Conservation (phyloP, 192 early-diverging fungal species). For the Entophlyctis luteolus region DNA sequence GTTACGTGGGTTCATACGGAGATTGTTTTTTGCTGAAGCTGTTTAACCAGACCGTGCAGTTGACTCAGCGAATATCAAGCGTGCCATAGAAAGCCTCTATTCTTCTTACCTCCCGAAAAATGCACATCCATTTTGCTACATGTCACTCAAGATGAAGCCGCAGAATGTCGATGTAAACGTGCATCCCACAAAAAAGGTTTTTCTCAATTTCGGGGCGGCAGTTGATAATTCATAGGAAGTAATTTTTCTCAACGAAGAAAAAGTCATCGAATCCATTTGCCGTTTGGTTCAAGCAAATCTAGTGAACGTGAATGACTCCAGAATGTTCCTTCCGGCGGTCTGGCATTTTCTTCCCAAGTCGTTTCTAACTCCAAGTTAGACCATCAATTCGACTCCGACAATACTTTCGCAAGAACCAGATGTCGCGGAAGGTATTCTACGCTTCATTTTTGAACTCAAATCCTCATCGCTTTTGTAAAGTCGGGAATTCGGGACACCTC, state of each 20-base stretch:
- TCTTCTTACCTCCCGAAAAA: constrained; percentile 76
- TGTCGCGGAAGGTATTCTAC: too few relatives aligned
- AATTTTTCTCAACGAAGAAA: constrained; percentile 88
- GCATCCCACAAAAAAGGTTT: constrained; percentile 91
- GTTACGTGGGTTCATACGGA: constrained; percentile 32
- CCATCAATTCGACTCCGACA: neutral
- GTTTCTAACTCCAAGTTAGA: neutral
- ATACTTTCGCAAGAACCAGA: neutral
- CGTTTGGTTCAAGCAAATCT: constrained; percentile 68
- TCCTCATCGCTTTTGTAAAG: too few relatives aligned
- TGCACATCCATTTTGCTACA: constrained; percentile 85
- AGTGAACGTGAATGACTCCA: constrained; percentile 64
- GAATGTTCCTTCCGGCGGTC: constrained; percentile 50
- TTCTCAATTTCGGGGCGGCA: constrained; percentile 47
- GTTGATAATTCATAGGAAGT: constrained; percentile 49
- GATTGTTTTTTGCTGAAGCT: neutral
- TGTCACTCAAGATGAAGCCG: constrained; percentile 82
- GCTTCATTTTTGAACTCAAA: too few relatives aligned
- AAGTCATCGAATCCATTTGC: constrained; percentile 65
- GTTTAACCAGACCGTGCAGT: constrained; percentile 69
- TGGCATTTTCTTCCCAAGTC: neutral
- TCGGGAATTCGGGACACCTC: too few relatives aligned
- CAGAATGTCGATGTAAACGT: constrained; percentile 96
- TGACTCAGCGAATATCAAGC: constrained; percentile 75
- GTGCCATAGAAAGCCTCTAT: constrained; percentile 80